Evolutionary conservation across 2,329 filamentous ascomycete genomes (phyloP).

Genomic region (Botrytis tulipae): DNA sequence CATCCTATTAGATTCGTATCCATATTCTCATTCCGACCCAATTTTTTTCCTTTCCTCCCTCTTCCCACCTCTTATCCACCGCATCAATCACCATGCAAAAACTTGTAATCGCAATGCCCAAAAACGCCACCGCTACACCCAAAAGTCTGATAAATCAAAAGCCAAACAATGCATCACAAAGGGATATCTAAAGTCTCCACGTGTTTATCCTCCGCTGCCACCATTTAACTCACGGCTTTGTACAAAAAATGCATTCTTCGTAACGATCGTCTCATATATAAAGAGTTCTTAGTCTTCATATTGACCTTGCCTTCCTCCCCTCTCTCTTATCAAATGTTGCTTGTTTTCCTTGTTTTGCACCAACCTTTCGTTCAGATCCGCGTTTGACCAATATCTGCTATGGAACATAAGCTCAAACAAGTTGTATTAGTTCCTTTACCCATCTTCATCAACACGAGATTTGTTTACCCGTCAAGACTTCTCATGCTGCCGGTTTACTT

Average conservation of each 20-base stretch:
- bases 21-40: background rate
- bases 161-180: background rate
- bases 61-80: background rate
- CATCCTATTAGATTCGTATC: background rate
- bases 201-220: background rate
- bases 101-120: background rate
- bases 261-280: background rate
- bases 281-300: background rate
- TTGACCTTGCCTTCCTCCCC: too few relatives aligned
- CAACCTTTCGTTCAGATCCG: background rate
- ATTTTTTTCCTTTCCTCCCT: background rate
- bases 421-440: background rate
- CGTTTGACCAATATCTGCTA: background rate
- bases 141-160: background rate
- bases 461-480: background rate
- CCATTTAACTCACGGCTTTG: background rate
- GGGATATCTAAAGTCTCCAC: background rate
- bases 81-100: background rate
- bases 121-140: background rate
- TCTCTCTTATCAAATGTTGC: background rate
- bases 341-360: too few relatives aligned
- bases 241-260: background rate
- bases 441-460: background rate
- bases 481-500: constrained; percentile 1
- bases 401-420: background rate